Evolutionary conservation across 129 eudicot species (phyloP).

Genomic region (Lactuca saligna): DNA sequence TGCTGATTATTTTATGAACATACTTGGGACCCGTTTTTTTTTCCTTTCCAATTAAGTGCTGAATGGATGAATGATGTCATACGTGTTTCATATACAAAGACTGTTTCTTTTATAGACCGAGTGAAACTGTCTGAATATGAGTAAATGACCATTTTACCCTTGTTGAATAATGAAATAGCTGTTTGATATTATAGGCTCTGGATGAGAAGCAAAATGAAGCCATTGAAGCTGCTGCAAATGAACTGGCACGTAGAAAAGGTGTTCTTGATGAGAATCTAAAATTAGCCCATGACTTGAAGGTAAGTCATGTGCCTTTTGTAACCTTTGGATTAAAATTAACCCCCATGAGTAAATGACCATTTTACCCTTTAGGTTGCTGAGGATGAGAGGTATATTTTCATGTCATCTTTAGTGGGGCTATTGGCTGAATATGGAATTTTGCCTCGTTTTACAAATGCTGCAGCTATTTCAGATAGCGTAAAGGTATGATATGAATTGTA

Average conservation of each 20-base stretch:
- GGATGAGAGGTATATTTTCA: conserved; percentile 77
- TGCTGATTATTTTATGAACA: too few species aligned
- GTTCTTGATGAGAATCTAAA: conserved; percentile 81
- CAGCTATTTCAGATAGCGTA: conserved; percentile 67
- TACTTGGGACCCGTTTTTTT: too few species aligned
- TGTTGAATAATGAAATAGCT: not conserved
- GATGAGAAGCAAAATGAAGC: conserved; percentile 91
- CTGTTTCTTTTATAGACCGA: too few species aligned
- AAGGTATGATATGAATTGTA: conserved; percentile 46
- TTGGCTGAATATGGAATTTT: conserved; percentile 78
- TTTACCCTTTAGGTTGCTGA: conserved; percentile 55
- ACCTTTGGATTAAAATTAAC: conserved; percentile 8
- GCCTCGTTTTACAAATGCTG: conserved; percentile 82
- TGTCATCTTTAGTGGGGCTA: conserved; percentile 74
- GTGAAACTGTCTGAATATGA: too few species aligned
- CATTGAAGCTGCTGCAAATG: conserved; percentile 73
- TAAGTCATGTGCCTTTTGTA: conserved; percentile 21
- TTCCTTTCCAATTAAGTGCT: too few species aligned
- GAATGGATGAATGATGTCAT: too few species aligned
- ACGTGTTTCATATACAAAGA: too few species aligned
- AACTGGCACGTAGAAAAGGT: conserved; percentile 75
- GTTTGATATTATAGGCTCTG: conserved; percentile 49
- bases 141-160: too few species aligned
- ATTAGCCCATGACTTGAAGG: conserved; percentile 83
- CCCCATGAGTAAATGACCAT: not conserved